Evolutionary conservation across 2,329 filamentous ascomycete species (phyloP), one percentile per base, ranked within the genome.

Genomic region (Aureobasidium sp.): DNA sequence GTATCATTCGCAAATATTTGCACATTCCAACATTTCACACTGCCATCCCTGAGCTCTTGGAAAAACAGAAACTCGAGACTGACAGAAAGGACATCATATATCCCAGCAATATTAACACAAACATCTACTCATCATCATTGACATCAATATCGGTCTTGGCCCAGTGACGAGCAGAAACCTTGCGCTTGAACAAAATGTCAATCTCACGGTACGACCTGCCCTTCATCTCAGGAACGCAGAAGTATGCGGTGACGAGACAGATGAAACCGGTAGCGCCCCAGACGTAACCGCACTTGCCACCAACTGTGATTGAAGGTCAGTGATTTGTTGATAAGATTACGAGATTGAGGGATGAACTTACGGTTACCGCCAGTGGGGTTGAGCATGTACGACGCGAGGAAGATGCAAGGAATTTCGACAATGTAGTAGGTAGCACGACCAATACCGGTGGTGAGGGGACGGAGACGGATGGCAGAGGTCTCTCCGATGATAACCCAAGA

Each of bases 401-500:
- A 86, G 68, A 87, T 87, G 67, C 81, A 85, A 66, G 84, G 84
- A 69, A 87, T 86, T 61, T 87, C 80, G 63, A 84, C 74, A 5
- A 84, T 66, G 72, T 87, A 87, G 77, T 87, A 87, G 13, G 77
- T 73, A 57, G 73, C 84, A 68, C 84, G 84, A 68, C 84, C 84
- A 53, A 86, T 72, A 71, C 84, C 84, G 25, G 84, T 87, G 3
- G 81, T 87, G n/a, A 87, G 73, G 49, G 84, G 81, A 50, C 84
- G 71, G 31, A 87, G 83, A 63, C 84, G 84, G 59, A 87, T 79
- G 54, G 84, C 74, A 0, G 84, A 85, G 2, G 84, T 87, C 71
- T 87, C 84, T 65, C 81, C 83, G 49, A 87, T 87, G 65, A 87
- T 84, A 73, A 83, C 81, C 79, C 81, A 87, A 10, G 84, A 86